A percentile compares a stretch with the other conserved stretches of the same genome.
phyloP scores from a whole-genome alignment of 2,329 filamentous ascomycete species.

The Cryphonectria japonica region DNA sequence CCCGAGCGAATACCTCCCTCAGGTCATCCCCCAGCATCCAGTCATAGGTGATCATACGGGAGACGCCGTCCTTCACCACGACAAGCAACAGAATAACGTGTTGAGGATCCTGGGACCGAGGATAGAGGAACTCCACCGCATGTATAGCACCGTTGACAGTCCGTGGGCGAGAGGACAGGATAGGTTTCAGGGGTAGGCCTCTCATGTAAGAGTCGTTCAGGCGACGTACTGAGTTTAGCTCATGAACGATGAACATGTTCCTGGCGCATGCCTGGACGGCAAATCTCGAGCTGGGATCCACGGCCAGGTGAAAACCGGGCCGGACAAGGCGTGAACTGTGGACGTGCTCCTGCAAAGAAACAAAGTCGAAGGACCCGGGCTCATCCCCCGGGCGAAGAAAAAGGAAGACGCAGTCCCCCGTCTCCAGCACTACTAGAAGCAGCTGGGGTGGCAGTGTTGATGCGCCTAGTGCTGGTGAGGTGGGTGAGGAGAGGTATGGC shows the following conservation, averaged over 20 bases:
- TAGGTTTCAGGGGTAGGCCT: slow-evolving; percentile 56
- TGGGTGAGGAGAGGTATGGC: slow-evolving; percentile 5
- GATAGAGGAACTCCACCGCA: slow-evolving; percentile 84
- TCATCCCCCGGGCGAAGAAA: slow-evolving; percentile 58
- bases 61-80: slow-evolving; percentile 51
- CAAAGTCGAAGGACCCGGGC: slow-evolving; percentile 58
- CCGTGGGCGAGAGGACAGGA: slow-evolving; percentile 52
- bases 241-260: slow-evolving; percentile 71
- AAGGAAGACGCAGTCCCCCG: slow-evolving; percentile 75
- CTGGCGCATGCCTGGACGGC: slow-evolving; percentile 73
- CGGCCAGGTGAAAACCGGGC: slow-evolving; percentile 68
- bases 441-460: slow-evolving; percentile 69
- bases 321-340: slow-evolving; percentile 55
- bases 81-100: slow-evolving; percentile 79
- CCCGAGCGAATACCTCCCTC: slow-evolving; percentile 47
- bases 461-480: slow-evolving; percentile 16
- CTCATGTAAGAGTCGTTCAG: slow-evolving; percentile 55
- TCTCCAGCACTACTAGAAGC: slow-evolving; percentile 75
- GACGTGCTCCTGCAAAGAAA: slow-evolving; percentile 41
- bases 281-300: slow-evolving; percentile 75
- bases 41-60: slow-evolving; percentile 61
- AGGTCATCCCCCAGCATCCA: slow-evolving; percentile 61
- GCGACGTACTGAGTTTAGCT: slow-evolving; percentile 60
- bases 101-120: slow-evolving; percentile 65
- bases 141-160: slow-evolving; percentile 73